phyloP scores from a whole-genome alignment of 805 yeast species.

The Wickerhamiella sorbophila region DNA sequence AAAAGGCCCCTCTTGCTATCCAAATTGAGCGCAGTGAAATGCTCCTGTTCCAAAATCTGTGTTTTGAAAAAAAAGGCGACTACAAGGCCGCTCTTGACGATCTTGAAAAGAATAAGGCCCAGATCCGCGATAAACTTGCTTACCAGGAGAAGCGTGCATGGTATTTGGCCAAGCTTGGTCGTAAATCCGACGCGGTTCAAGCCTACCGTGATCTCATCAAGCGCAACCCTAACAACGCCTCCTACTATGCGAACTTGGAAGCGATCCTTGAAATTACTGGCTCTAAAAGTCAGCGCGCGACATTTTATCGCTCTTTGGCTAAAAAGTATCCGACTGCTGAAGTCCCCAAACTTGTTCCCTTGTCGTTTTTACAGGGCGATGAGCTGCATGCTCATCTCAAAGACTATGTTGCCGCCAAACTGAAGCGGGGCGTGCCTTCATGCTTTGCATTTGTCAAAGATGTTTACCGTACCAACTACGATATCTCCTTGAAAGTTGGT shows the following conservation, averaged over 20 bases:
- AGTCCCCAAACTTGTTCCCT: conserved; percentile 63
- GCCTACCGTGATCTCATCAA: conserved; percentile 55
- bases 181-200: conserved; percentile 47
- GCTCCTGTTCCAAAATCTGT: conserved; percentile 51
- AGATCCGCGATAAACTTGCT: conserved; percentile 36
- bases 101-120: conserved; percentile 28
- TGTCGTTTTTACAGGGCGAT: conserved; percentile 33
- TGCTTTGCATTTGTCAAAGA: conserved; percentile 71
- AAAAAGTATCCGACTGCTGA: conserved; percentile 71
- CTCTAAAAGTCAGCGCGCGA: conserved; percentile 22
- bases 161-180: conserved; percentile 44
- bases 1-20: conserved; percentile 27
- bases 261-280: conserved; percentile 42
- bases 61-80: conserved; percentile 51
- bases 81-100: conserved; percentile 47
- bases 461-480: conserved; percentile 14
- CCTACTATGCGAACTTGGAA: conserved; percentile 56
- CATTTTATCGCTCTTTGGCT: conserved; percentile 49
- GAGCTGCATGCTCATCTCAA: conserved; percentile 32
- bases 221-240: conserved; percentile 70
- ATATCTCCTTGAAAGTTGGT: conserved; percentile 6
- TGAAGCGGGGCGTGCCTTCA: conserved; percentile 78
- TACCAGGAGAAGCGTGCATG: conserved; percentile 54
- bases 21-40: conserved; percentile 72
- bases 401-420: conserved; percentile 43